These are phyloP conservation scores for Royoungia palumana DNA, from an alignment of 768 basidiomycete species.

Conservation along the genomic window DNA sequence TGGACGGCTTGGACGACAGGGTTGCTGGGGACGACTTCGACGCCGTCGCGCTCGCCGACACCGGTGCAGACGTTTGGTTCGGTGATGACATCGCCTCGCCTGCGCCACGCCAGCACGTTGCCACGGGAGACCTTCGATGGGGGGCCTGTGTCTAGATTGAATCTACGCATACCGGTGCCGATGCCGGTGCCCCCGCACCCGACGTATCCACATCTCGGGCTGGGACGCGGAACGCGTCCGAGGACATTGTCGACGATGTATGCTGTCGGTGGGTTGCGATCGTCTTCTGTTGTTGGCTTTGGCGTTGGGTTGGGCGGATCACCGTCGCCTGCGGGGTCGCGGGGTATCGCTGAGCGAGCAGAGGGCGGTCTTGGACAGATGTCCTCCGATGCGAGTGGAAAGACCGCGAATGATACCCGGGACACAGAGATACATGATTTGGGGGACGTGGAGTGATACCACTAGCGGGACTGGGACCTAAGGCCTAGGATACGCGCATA, in stretches of 20 bases:
- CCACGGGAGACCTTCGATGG: conserved; percentile 5
- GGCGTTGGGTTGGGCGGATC: conserved; percentile 22
- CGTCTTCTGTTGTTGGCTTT: conserved; percentile 31
- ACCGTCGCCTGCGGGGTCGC: conserved; percentile 8
- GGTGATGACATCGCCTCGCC: conserved; percentile 63
- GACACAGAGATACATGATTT: conserved; percentile 8
- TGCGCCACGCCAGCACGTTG: conserved; percentile 36
- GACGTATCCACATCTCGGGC: conserved; percentile 14
- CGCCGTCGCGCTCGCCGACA: conserved; percentile 36
- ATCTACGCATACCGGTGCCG: conserved; percentile 61
- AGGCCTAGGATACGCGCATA: no score
- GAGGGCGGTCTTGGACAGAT: neutral
- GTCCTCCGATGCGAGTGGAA: neutral
- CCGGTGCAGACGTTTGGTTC: conserved; percentile 64
- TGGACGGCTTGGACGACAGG: conserved; percentile 57
- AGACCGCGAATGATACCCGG: neutral
- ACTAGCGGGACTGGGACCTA: no score
- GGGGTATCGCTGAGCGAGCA: neutral
- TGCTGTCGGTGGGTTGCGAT: conserved; percentile 54
- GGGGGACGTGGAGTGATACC: conserved; percentile 22
- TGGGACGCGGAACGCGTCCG: conserved; percentile 27
- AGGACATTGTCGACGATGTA: conserved; percentile 63
- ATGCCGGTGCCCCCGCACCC: conserved; percentile 10
- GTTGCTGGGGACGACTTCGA: conserved; percentile 41
- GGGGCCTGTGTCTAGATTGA: conserved; percentile 42